These are phyloP conservation scores for Geotrichum australiense DNA, from an alignment of 1,139 yeast genomes.

Conservation along the genomic window DNA sequence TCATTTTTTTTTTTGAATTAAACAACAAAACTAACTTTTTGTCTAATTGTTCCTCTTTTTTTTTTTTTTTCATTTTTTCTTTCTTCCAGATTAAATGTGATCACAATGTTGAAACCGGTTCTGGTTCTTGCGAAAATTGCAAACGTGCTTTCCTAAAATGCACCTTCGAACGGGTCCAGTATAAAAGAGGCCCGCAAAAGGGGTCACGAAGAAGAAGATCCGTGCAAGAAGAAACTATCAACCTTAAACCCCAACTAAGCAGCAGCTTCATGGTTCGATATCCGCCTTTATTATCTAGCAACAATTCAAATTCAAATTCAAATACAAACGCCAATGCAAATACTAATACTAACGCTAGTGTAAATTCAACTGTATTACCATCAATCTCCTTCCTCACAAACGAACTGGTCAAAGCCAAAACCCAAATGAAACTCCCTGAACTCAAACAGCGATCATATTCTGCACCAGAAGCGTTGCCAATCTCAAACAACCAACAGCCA, in stretches of 20 bases:
- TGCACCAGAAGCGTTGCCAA: conserved; percentile 8
- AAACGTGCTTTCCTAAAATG: conserved; percentile 1
- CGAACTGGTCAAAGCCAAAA: not conserved
- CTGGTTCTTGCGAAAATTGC: conserved; percentile 3
- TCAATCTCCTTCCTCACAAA: conserved; percentile 12
- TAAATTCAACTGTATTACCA: conserved; percentile 8
- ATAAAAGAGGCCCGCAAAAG: conserved; percentile 6
- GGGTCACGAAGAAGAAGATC: conserved; percentile 20
- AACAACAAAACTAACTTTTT: too few relatives aligned
- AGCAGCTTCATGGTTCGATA: not conserved
- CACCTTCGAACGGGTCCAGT: conserved; percentile 3
- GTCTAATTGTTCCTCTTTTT: conserved; percentile 1
- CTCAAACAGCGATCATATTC: conserved; percentile 8
- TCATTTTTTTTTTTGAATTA: too few relatives aligned
- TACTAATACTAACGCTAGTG: not conserved
- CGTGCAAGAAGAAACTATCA: not conserved
- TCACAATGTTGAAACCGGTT: conserved; percentile 1
- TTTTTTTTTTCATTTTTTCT: not conserved
- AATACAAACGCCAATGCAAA: not conserved
- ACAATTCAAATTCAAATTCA: not conserved
- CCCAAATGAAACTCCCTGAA: conserved; percentile 11
- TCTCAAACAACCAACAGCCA: conserved; percentile 1
- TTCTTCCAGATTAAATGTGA: conserved; percentile 4
- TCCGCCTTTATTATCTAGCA: not conserved
- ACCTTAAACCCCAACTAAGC: conserved; percentile 1